These are phyloP conservation scores for Irineochytrium annulatum DNA, from an alignment of 192 early-diverging fungal genomes.

Conservation along the genomic window DNA sequence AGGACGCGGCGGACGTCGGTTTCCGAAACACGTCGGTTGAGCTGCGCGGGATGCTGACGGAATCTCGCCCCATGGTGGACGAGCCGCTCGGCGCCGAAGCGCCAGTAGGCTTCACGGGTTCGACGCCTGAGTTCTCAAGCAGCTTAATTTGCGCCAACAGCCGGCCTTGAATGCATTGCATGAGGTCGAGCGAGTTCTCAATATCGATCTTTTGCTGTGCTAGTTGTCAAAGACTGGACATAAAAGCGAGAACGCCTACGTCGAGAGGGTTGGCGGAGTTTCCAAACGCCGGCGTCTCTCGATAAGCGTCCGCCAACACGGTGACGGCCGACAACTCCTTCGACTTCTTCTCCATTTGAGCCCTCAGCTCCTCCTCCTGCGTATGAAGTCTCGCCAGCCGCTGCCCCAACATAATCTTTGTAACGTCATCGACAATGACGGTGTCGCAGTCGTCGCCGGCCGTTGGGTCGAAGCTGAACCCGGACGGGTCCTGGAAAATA, in stretches of 20 bases:
- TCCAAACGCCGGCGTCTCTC: constrained; percentile 33
- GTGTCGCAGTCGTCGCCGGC: constrained; percentile 24
- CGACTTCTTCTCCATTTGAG: constrained; percentile 23
- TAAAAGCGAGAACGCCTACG: constrained; percentile 13
- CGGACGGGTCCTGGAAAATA: constrained; percentile 28
- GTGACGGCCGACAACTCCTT: constrained; percentile 30
- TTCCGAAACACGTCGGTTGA: too few relatives aligned
- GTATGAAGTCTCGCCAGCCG: constrained; percentile 29
- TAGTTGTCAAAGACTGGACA: background rate
- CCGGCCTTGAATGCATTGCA: constrained; percentile 24
- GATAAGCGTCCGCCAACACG: constrained; percentile 32
- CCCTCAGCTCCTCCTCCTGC: constrained; percentile 24
- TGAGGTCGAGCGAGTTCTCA: constrained; percentile 36
- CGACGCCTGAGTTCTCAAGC: constrained; percentile 27
- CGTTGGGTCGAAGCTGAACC: constrained; percentile 29
- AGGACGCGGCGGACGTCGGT: too few relatives aligned
- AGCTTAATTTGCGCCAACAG: constrained; percentile 24
- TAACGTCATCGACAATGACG: constrained; percentile 42
- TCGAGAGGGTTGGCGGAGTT: constrained; percentile 27
- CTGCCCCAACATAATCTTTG: constrained; percentile 39
- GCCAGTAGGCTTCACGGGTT: too few relatives aligned
- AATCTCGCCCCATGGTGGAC: too few relatives aligned
- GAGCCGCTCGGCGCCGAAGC: too few relatives aligned
- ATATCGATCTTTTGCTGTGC: constrained; percentile 36
- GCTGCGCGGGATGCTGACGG: too few relatives aligned